Evolutionary conservation across 257 asterid genomes (phyloP), one percentile per base, ranked within the genome.

Genomic region (Buddleja alternifolia): DNA sequence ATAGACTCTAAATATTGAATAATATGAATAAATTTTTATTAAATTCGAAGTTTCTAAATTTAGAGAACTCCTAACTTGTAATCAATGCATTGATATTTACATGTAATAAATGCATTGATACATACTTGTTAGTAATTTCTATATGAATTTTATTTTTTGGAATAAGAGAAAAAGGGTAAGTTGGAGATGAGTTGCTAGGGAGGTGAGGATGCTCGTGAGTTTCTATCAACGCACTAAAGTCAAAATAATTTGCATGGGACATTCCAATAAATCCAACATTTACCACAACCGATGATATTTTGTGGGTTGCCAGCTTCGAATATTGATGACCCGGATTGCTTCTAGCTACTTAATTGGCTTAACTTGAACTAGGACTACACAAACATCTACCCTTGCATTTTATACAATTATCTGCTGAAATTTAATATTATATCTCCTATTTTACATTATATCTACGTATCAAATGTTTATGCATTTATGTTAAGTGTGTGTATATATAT

Each of bases 121-220:
- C 29, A 11, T 14, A 45, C 44, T 29, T 1, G 2, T 1, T 29
- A 29, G 34, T 5, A 29, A 1, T 29, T 29, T 29, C 5, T 29
- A 24, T 16, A 19, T 46, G 11, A 10, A 60, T 50, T 50, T 50
- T 14, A 15, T 50, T 44, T 42, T 41, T 63, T 48, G 36, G 46
- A 19, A 47, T 21, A 15, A n/a, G 48, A 60, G 40, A 41, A 70
- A 39, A 48, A 41, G 47, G 75, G 24, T 34, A 51, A 45, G 53
- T 54, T 23, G 77, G 41, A 60, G 56, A 40, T 42, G 81, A 77
- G 77, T 72, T 77, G 81, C 19, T 52, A 60, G 8, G 74, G 59
- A 73, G 82, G 87, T 75, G 85, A 82, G 83, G 76, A 81, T 67
- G 93, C 85, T 78, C 97, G 97, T 87, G 97, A 87, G 53, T 76